Evolutionary conservation across 768 basidiomycete genomes (phyloP), one percentile per base, ranked within the genome.

Genomic region (Leccinum subtestaceum): DNA sequence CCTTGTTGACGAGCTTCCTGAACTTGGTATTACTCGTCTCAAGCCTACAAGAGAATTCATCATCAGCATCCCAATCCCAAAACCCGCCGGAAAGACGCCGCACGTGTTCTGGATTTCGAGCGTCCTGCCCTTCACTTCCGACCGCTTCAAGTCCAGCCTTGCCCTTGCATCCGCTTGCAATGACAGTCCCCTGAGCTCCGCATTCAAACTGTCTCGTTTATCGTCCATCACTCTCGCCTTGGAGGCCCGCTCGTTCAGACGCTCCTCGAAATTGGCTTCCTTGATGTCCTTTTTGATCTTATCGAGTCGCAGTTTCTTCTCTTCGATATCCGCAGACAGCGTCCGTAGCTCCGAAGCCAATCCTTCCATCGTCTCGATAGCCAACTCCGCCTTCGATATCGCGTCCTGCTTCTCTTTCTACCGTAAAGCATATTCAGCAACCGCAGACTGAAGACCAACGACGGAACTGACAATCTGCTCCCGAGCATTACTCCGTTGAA

Each of bases 141-240:
- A 77, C 59, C 86, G 78, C 67, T 92, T 90, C 61, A 96, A 67
- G 43, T 88, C 84, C 54, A 98, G 71, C 65, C 84, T 88, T 2
- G 95, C 93, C 47, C 96, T 78, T 1, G 84, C 78, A 55, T 95
- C 90, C 0, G 91, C 88, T 69, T 98, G 94, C 48, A 84, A 66
- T 64, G 85, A 93, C 64, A 97, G 73, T 2, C 78, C 74, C 32
- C 84, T 79, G 45, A 95, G 78, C 60, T 97, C 95, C 0, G 72
- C 63, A 56, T 87, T 91, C 60, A 96, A 75, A 19, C 71, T 70
- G 17, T 95, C 93, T 53, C 89, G 78, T 50, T 78, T 80, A 36
- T 84, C 84, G 60, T 98, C 93, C 52, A 92, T 75, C 25, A 63
- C 68, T 36, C 86, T 81, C n/a, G 78, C 75, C 58, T 81, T 82